These are phyloP conservation scores for Neurospora sp. DNA, from an alignment of 495 filamentous ascomycete species.

Conservation along the genomic window DNA sequence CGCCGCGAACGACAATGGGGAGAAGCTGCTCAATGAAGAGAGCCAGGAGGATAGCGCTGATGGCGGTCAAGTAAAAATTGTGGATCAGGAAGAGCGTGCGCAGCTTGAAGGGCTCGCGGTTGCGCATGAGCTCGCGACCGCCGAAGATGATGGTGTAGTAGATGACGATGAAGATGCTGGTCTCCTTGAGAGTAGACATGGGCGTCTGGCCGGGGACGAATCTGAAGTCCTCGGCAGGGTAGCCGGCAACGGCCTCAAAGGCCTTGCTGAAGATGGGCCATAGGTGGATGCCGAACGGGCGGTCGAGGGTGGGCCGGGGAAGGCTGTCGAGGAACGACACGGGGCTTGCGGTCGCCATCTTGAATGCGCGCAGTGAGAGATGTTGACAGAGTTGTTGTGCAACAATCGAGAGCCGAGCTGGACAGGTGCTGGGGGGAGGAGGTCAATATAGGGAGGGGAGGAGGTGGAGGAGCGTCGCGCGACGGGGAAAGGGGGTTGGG, in stretches of 20 bases:
- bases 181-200: constrained; percentile 60
- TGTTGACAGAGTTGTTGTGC: background rate
- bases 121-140: constrained; percentile 64
- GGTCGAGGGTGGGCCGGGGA: constrained; percentile 71
- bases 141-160: constrained; percentile 73
- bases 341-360: constrained; percentile 32
- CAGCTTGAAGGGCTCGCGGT: constrained; percentile 55
- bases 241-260: constrained; percentile 63
- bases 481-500: background rate
- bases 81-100: constrained; percentile 64
- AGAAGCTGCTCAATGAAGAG: constrained; percentile 68
- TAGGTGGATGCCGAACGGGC: constrained; percentile 81
- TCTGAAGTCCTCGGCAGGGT: constrained; percentile 58
- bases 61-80: constrained; percentile 68
- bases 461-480: background rate
- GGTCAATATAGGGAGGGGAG: background rate
- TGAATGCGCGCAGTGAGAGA: constrained; percentile 3
- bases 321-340: constrained; percentile 54
- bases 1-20: constrained; percentile 54
- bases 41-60: constrained; percentile 54
- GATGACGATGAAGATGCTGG: constrained; percentile 49
- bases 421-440: background rate
- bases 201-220: constrained; percentile 58
- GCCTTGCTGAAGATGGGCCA: constrained; percentile 92
- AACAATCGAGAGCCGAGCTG: background rate